A percentile compares a stretch with the other conserved stretches of the same genome.
Evolutionary conservation across 306 rosid species (phyloP).

Genomic region (Dalbergia cultrata): DNA sequence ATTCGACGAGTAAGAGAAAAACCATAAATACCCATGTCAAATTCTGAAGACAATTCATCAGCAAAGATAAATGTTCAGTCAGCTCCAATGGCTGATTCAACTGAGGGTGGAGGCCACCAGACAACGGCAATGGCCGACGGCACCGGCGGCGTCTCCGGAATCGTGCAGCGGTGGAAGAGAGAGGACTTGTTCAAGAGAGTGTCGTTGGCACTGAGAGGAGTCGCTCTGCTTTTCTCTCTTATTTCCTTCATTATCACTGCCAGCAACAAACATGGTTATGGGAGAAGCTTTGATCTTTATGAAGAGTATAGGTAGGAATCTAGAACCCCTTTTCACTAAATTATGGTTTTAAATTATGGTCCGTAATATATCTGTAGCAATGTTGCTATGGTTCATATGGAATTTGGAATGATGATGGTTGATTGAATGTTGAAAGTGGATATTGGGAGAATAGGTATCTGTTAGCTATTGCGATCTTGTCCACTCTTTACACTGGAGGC

Average conservation of each 20-base stretch:
- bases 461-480: constrained; percentile 69
- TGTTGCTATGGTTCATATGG: too few species aligned
- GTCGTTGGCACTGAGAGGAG: constrained; percentile 62
- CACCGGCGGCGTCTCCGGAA: constrained; percentile 43
- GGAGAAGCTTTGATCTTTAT: constrained; percentile 64
- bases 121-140: not conserved
- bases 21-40: constrained; percentile 47
- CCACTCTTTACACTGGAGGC: constrained; percentile 61
- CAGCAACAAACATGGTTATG: constrained; percentile 71
- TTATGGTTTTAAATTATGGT: too few species aligned
- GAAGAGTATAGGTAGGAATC: constrained; percentile 68
- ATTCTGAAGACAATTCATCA: constrained; percentile 24
- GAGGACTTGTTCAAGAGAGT: constrained; percentile 70
- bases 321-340: not conserved
- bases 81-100: constrained; percentile 40
- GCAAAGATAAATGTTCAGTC: constrained; percentile 45
- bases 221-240: constrained; percentile 66
- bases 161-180: constrained; percentile 72
- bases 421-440: not conserved
- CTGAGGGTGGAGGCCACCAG: constrained; percentile 36
- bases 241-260: constrained; percentile 69
- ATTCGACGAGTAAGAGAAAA: not conserved
- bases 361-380: too few species aligned
- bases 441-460: constrained; percentile 60
- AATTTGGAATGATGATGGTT: not conserved